phyloP scores from a whole-genome alignment of 1,284 basidiomycete species.

The Apiotrichum sp. region DNA sequence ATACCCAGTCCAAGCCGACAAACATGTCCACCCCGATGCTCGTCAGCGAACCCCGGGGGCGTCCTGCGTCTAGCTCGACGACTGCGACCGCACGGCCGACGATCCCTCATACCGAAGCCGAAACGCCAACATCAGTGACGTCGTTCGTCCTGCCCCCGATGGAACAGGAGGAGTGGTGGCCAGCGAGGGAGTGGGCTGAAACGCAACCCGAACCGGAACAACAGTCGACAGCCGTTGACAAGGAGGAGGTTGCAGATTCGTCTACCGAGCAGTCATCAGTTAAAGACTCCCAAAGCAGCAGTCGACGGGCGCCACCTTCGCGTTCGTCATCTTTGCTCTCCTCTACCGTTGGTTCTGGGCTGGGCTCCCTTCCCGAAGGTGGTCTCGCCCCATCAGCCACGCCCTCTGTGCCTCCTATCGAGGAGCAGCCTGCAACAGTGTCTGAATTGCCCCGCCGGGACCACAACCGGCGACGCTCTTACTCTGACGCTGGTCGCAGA shows the following conservation, averaged over 20 bases:
- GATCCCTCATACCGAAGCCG: background rate
- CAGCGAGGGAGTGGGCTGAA: constrained; percentile 10
- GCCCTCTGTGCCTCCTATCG: background rate
- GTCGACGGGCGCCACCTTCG: background rate
- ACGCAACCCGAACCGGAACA: background rate
- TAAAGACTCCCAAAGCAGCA: background rate
- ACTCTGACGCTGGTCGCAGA: constrained; percentile 11
- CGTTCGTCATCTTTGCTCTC: background rate
- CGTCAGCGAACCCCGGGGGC: background rate
- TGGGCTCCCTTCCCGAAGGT: background rate
- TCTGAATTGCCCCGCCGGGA: background rate
- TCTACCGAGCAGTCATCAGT: too few relatives aligned
- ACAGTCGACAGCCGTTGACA: background rate
- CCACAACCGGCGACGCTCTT: constrained; percentile 9
- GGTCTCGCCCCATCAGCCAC: background rate
- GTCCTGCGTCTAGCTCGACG: background rate
- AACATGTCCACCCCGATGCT: constrained; percentile 8
- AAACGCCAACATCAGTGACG: background rate
- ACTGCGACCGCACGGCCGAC: background rate
- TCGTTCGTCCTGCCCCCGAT: constrained; percentile 14
- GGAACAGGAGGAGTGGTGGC: constrained; percentile 10
- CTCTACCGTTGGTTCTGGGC: background rate
- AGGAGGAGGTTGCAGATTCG: too few relatives aligned
- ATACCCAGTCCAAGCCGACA: background rate
- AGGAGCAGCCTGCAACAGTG: background rate